Base-by-base conservation (phyloP, 768 basidiomycete species). In the Collybia mongolica region DNA sequence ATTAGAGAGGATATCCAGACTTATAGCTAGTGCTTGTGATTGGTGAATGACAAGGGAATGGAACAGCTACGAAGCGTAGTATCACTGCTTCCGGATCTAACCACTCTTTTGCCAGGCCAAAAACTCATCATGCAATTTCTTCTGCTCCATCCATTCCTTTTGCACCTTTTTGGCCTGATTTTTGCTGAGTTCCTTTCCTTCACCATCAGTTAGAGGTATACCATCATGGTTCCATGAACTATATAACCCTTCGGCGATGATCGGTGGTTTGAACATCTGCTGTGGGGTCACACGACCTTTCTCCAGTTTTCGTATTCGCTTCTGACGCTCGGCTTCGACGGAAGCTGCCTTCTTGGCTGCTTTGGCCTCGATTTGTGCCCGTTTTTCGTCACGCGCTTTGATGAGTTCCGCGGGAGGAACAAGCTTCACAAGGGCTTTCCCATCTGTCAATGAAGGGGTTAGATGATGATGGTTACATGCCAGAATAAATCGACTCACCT, bases 381-480 rank as follows among this genome's bases (percentile, higher is more conserved):
- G 80, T 70, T 97, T 98, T 62, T 94, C 94, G 53, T 98, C 94
- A 40, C 94, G 83, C 2, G 84, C 86, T 61, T 77, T 86, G 57
- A 94, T 82, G 35, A 99, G 75, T 49, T 90, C 83, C 11, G 82
- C 80, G 2, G 95, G 85, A 35, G 90, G 74, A 20, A 95, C 90
- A 38, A 98, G 76, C 68, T 98, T 98, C 52, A 97, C 89, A 24
- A 98, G 83, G 3, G 96, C 96, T 61, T 84, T 86, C n/a, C 95
- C 95, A 72, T 95, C 94, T 94, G 56, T 24, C 24, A 19, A 39
- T 17, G 28, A 46, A 49, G 41, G 46, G 38, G 8, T 19, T 59
- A 41, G 54, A 39, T 20, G 58, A 49, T 47, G 28, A 43, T 15
- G 38, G 42, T 39, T 26, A 45, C 29, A 19, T 47, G 28, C 29